A percentile compares a stretch with the other conserved stretches of the same genome.
Conservation (phyloP, 495 filamentous ascomycete species). For the Xylaria grammica region DNA sequence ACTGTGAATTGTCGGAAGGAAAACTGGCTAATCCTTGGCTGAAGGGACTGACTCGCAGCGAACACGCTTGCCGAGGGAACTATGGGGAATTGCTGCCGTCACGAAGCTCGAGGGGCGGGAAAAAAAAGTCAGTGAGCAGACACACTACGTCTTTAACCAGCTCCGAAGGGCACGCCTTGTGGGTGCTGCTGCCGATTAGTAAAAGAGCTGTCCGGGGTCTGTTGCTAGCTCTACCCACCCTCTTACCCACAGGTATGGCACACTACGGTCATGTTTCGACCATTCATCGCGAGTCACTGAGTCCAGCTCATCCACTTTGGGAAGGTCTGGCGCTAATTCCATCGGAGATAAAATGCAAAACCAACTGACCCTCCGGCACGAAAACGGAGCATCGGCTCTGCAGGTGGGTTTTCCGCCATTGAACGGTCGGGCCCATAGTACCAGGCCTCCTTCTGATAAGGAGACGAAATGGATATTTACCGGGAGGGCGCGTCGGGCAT, state of each 20-base stretch:
- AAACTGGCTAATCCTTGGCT: not conserved
- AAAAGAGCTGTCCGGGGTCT: not conserved
- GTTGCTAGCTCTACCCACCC: not conserved
- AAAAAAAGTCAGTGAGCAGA: not conserved
- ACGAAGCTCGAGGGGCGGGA: not conserved
- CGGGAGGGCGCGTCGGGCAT: no score
- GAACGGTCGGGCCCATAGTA: no score
- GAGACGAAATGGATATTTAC: no score
- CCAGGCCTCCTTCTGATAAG: no score
- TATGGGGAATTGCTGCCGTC: not conserved
- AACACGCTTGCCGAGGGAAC: not conserved
- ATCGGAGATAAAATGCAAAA: conserved; percentile 13
- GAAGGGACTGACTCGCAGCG: not conserved
- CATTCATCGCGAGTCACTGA: not conserved
- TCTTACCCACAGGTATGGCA: not conserved
- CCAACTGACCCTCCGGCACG: not conserved
- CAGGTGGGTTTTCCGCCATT: no score
- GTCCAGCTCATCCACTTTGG: not conserved
- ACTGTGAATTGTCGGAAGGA: not conserved
- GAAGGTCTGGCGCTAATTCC: not conserved
- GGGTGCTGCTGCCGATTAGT: conserved; percentile 6
- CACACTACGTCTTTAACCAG: not conserved
- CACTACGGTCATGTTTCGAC: not conserved
- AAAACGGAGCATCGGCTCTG: no score
- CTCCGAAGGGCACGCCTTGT: not conserved